These are phyloP conservation scores for Linnemannia elongata DNA, from an alignment of 192 early-diverging fungal species.

Conservation along the genomic window DNA sequence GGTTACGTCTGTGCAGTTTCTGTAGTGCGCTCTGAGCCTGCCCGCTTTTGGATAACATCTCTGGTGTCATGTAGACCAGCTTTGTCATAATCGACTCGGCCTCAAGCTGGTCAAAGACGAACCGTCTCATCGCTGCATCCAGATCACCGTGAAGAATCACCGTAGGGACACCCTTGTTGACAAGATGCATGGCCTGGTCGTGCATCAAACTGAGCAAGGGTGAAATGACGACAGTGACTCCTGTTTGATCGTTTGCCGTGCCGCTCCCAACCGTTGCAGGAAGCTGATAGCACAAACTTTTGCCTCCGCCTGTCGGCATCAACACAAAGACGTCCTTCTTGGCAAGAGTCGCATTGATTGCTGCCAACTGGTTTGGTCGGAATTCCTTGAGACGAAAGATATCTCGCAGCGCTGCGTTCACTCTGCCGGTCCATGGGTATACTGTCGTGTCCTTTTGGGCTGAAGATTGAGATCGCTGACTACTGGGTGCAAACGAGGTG, in stretches of 20 bases:
- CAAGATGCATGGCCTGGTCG: conserved; percentile 89
- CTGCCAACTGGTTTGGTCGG: conserved; percentile 87
- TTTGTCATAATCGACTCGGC: conserved; percentile 62
- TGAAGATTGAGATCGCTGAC: conserved; percentile 6
- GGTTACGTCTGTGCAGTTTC: conserved; percentile 67
- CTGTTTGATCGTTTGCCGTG: conserved; percentile 67
- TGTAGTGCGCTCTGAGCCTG: conserved; percentile 70
- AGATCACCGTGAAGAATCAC: conserved; percentile 75
- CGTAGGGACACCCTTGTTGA: conserved; percentile 73
- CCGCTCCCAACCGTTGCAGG: conserved; percentile 75
- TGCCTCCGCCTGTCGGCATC: conserved; percentile 98
- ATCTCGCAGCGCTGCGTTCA: conserved; percentile 73
- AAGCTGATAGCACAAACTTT: conserved; percentile 94
- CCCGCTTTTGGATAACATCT: conserved; percentile 79
- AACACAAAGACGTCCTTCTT: conserved; percentile 94
- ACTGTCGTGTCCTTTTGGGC: conserved; percentile 9
- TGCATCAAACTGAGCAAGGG: conserved; percentile 95
- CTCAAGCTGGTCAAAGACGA: conserved; percentile 71
- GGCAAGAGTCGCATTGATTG: conserved; percentile 87
- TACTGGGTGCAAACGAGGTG: not conserved
- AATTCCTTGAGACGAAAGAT: conserved; percentile 84
- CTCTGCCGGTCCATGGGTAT: conserved; percentile 81
- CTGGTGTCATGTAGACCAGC: conserved; percentile 92
- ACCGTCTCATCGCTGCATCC: conserved; percentile 60
- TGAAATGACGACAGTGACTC: conserved; percentile 91